These are phyloP conservation scores for Geotrichum europaeum DNA, from an alignment of 1,139 yeast genomes.

Conservation along the genomic window DNA sequence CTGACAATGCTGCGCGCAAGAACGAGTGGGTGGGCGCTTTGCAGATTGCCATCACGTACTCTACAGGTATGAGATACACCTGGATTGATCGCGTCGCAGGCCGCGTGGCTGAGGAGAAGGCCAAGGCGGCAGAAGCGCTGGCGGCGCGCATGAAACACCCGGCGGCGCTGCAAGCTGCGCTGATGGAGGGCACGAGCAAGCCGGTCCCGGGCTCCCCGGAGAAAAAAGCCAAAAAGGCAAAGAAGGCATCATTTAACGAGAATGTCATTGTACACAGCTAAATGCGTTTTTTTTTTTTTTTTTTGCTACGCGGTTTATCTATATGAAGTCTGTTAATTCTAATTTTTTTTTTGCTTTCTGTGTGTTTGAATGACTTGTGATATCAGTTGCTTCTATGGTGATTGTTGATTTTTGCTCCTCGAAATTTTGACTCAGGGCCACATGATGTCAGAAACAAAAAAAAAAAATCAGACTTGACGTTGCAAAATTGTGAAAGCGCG, in stretches of 20 bases:
- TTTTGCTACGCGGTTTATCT: not conserved
- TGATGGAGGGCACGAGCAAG: not conserved
- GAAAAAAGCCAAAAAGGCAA: constrained; percentile 4
- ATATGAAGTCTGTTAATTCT: not conserved
- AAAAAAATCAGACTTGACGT: too few species aligned
- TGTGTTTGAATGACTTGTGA: too few species aligned
- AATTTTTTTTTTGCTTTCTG: too few species aligned
- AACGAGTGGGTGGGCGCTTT: constrained; percentile 47
- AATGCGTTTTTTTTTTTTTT: not conserved
- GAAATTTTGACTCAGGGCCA: too few species aligned
- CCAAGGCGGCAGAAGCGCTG: constrained; percentile 8
- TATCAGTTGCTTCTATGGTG: too few species aligned
- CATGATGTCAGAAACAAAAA: too few species aligned
- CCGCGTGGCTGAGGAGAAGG: constrained; percentile 12
- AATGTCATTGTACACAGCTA: not conserved
- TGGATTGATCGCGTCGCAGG: constrained; percentile 34
- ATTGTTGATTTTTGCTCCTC: too few species aligned
- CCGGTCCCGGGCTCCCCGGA: not conserved
- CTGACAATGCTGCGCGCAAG: constrained; percentile 51
- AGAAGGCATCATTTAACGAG: constrained; percentile 9
- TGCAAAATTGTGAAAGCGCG: too few species aligned
- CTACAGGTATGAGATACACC: constrained; percentile 28
- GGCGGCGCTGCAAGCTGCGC: constrained; percentile 1
- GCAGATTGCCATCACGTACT: constrained; percentile 26
- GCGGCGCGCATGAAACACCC: constrained; percentile 10